Conservation (phyloP, 2,329 filamentous ascomycete species). For the Sclerotinia subarctica region DNA sequence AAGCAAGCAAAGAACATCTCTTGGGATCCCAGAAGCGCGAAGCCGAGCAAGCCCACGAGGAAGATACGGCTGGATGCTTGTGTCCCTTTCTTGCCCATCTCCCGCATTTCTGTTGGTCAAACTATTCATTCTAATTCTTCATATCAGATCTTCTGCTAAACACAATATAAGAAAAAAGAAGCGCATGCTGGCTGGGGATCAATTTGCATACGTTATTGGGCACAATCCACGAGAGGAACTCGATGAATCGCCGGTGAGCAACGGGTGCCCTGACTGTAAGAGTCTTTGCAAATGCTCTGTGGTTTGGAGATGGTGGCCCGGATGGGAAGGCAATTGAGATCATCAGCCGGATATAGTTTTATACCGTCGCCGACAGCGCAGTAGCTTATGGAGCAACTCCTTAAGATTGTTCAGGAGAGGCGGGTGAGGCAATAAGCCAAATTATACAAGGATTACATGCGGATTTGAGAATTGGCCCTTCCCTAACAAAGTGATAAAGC, state of each 20-base stretch:
- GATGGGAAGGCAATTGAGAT: constrained; percentile 5
- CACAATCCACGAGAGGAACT: constrained; percentile 15
- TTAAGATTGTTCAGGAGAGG: neutral
- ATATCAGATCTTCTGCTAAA: constrained; percentile 3
- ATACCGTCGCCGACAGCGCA: neutral
- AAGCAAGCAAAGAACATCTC: neutral
- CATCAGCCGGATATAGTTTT: neutral
- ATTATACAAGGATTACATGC: neutral
- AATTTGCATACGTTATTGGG: constrained; percentile 11
- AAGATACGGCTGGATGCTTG: neutral
- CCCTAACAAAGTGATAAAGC: neutral
- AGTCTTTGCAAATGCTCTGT: neutral
- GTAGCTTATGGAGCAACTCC: neutral
- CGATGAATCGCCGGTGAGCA: neutral
- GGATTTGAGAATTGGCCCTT: neutral
- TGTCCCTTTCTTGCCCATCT: neutral
- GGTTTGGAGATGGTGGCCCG: neutral
- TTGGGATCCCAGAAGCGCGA: neutral
- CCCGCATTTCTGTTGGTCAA: neutral
- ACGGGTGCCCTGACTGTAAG: neutral
- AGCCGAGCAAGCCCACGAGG: neutral
- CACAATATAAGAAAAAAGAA: neutral
- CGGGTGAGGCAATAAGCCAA: neutral
- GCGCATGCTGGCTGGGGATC: constrained; percentile 5
- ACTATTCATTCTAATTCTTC: neutral